Conservation (phyloP, 805 yeast species). For the Lipomyces chichibuensis region DNA sequence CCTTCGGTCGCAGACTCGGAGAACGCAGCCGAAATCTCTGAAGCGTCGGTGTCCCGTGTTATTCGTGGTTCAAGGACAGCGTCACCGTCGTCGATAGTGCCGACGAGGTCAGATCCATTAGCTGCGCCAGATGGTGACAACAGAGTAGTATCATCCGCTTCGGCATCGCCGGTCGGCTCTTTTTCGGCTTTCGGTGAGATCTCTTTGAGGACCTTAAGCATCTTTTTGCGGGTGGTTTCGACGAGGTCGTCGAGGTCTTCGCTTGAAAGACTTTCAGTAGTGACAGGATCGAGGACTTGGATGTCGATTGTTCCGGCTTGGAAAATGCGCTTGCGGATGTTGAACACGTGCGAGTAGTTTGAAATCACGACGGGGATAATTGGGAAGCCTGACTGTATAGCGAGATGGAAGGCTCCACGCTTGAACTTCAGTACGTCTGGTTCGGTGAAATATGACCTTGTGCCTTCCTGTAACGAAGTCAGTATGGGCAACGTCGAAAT, state of each 20-base stretch:
- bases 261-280: slow-evolving; percentile 67
- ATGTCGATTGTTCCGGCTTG: slow-evolving; percentile 69
- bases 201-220: slow-evolving; percentile 48
- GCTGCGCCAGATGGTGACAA: background rate
- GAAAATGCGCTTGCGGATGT: slow-evolving; percentile 63
- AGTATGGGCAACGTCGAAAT: background rate
- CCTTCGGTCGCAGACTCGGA: background rate
- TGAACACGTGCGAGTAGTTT: slow-evolving; percentile 77
- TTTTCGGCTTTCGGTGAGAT: slow-evolving; percentile 22
- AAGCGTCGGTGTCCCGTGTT: slow-evolving; percentile 7
- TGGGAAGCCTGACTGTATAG: slow-evolving; percentile 89
- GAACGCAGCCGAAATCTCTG: slow-evolving; percentile 9
- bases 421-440: slow-evolving; percentile 84
- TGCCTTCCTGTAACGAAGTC: slow-evolving; percentile 66
- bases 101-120: background rate
- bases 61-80: slow-evolving; percentile 9
- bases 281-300: slow-evolving; percentile 73
- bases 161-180: background rate
- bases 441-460: slow-evolving; percentile 75
- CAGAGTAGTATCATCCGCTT: background rate
- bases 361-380: slow-evolving; percentile 85
- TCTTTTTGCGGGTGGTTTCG: slow-evolving; percentile 57
- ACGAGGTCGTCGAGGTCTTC: slow-evolving; percentile 70
- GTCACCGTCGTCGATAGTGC: background rate
- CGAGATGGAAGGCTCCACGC: slow-evolving; percentile 97